phyloP scores from a whole-genome alignment of 2,329 filamentous ascomycete genomes.

The Arthrobotrys conoides region DNA sequence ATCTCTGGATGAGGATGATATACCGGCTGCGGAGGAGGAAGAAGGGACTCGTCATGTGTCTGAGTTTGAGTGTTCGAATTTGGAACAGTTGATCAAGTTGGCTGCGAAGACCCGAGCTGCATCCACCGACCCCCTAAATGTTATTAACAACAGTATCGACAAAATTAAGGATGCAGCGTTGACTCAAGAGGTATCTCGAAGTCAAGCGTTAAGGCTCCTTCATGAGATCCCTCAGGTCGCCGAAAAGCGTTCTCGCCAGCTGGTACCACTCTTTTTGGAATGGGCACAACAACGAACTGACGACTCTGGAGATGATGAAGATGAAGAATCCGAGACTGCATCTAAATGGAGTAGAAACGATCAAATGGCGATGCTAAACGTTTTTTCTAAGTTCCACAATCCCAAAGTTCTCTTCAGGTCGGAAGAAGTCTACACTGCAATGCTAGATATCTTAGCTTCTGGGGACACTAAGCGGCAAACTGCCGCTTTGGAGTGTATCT shows the following conservation, averaged over 20 bases:
- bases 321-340: conserved; percentile 66
- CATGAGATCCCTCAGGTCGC: conserved; percentile 80
- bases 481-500: conserved; percentile 83
- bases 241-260: conserved; percentile 85
- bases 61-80: conserved; percentile 88
- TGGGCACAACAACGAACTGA: conserved; percentile 74
- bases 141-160: conserved; percentile 25
- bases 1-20: conserved; percentile 26
- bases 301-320: conserved; percentile 66
- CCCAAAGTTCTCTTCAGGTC: conserved; percentile 85
- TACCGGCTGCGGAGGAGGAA: conserved; percentile 64
- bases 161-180: conserved; percentile 23
- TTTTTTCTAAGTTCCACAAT: conserved; percentile 89
- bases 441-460: conserved; percentile 83
- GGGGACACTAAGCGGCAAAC: conserved; percentile 93
- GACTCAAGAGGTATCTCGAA: conserved; percentile 71
- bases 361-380: conserved; percentile 82
- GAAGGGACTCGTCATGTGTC: conserved; percentile 70
- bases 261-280: conserved; percentile 87
- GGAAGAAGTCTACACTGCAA: conserved; percentile 80
- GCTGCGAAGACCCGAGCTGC: conserved; percentile 68
- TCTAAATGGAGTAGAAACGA: conserved; percentile 80
- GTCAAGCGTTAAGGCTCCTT: conserved; percentile 84
- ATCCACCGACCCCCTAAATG: background rate
- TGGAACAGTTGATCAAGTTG: conserved; percentile 73